A percentile compares a stretch with the other conserved stretches of the same genome.
Conservation (phyloP, 768 basidiomycete species). For the Psilocybe cubensis region DNA sequence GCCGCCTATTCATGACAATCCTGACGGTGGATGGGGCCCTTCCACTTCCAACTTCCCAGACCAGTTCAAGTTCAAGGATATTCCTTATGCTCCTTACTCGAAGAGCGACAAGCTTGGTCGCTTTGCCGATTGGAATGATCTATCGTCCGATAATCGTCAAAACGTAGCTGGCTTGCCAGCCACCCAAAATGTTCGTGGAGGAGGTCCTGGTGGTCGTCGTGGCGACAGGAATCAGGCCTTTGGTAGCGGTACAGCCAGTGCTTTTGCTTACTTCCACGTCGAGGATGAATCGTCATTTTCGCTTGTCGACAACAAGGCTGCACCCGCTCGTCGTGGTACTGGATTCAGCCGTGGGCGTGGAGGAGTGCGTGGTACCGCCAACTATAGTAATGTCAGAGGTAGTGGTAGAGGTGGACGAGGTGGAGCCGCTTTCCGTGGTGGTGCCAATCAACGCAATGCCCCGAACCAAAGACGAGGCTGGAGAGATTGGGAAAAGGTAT, state of each 20-base stretch:
- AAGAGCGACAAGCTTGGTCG: slow-evolving; percentile 98
- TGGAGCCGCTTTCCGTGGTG: slow-evolving; percentile 45
- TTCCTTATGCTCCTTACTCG: slow-evolving; percentile 98
- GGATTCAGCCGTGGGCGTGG: slow-evolving; percentile 63
- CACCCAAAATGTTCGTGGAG: slow-evolving; percentile 52
- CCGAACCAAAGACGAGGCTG: slow-evolving; percentile 62
- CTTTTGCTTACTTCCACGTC: slow-evolving; percentile 96
- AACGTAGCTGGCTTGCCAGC: slow-evolving; percentile 49
- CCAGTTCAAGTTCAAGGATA: slow-evolving; percentile 97
- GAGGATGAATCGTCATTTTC: slow-evolving; percentile 98
- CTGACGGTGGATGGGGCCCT: slow-evolving; percentile 94
- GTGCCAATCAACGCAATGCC: slow-evolving; percentile 53
- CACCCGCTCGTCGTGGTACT: slow-evolving; percentile 72
- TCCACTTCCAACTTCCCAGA: slow-evolving; percentile 80
- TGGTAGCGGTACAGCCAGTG: slow-evolving; percentile 87
- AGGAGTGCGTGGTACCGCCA: slow-evolving; percentile 48
- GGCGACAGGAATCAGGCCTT: slow-evolving; percentile 84
- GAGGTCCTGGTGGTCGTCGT: slow-evolving; percentile 57
- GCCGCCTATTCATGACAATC: slow-evolving; percentile 88
- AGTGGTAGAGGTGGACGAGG: slow-evolving; percentile 49
- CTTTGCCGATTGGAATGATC: slow-evolving; percentile 97
- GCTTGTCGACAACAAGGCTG: slow-evolving; percentile 87
- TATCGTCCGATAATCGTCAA: slow-evolving; percentile 66
- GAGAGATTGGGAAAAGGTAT: slow-evolving; percentile 95
- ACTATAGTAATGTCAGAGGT: slow-evolving; percentile 45